These are phyloP conservation scores for Lachnellula cervina DNA, from an alignment of 2,329 filamentous ascomycete species.

Conservation along the genomic window DNA sequence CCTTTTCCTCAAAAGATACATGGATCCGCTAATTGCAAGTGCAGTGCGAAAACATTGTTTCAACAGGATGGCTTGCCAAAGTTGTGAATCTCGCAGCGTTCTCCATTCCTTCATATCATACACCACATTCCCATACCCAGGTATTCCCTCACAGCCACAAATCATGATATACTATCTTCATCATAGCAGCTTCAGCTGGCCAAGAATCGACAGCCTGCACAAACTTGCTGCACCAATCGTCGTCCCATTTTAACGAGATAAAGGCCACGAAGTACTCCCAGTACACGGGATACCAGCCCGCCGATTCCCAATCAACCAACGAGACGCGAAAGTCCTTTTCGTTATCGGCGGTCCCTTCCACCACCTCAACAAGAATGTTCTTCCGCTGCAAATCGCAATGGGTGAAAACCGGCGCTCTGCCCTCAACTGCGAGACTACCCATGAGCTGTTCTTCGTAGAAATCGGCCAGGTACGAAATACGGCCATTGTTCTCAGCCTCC, in stretches of 20 bases:
- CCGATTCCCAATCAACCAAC: slow-evolving; percentile 18
- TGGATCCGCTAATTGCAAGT: too few relatives aligned
- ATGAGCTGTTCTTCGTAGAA: slow-evolving; percentile 9
- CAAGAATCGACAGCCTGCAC: slow-evolving; percentile 11
- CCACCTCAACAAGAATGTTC: slow-evolving; percentile 12
- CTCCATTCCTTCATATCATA: too few relatives aligned
- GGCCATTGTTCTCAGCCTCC: slow-evolving; percentile 5
- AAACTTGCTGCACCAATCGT: slow-evolving; percentile 17
- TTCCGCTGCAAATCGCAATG: slow-evolving; percentile 18
- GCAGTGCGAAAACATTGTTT: too few relatives aligned
- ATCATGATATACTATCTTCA: slow-evolving; percentile 15
- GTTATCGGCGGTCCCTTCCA: not conserved
- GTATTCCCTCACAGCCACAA: slow-evolving; percentile 2
- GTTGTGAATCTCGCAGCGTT: too few relatives aligned
- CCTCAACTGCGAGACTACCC: slow-evolving; percentile 1
- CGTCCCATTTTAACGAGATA: slow-evolving; percentile 15
- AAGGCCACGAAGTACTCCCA: slow-evolving; percentile 18
- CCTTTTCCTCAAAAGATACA: too few relatives aligned
- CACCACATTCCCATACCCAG: too few relatives aligned
- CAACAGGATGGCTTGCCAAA: too few relatives aligned
- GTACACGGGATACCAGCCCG: slow-evolving; percentile 19
- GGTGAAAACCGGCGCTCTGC: slow-evolving; percentile 11
- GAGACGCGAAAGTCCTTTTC: slow-evolving; percentile 2
- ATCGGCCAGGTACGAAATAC: slow-evolving; percentile 11
- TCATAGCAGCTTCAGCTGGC: slow-evolving; percentile 11